A percentile compares a stretch with the other conserved stretches of the same genome.
Conservation (phyloP, 2,329 filamentous ascomycete species). For the Eurotiales sp. region DNA sequence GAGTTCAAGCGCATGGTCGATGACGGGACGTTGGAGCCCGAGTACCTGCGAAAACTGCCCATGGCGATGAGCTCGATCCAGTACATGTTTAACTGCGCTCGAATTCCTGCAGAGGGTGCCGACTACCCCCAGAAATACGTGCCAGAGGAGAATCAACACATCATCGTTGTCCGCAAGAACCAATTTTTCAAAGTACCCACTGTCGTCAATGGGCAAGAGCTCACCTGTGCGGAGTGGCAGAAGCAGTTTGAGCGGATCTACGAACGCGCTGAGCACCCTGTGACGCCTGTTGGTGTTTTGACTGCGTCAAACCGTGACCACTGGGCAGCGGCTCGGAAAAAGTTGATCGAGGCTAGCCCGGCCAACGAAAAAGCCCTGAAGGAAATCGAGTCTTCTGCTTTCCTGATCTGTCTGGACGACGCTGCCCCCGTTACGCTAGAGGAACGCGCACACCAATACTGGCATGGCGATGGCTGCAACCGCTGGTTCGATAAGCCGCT, state of each 20-base stretch:
- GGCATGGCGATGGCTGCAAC: constrained; percentile 95
- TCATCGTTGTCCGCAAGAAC: constrained; percentile 89
- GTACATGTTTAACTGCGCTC: constrained; percentile 97
- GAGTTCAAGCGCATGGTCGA: constrained; percentile 97
- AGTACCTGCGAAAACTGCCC: constrained; percentile 97
- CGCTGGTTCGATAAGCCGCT: constrained; percentile 98
- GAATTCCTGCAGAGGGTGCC: constrained; percentile 74
- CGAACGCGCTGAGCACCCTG: constrained; percentile 63
- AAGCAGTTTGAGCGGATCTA: constrained; percentile 84
- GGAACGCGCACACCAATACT: constrained; percentile 93
- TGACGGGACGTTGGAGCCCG: constrained; percentile 75
- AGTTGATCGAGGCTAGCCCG: constrained; percentile 70
- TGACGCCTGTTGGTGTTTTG: constrained; percentile 73
- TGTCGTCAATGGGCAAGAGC: constrained; percentile 74
- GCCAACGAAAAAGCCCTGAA: constrained; percentile 75
- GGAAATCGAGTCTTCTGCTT: constrained; percentile 82
- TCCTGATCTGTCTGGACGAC: constrained; percentile 90
- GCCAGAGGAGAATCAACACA: constrained; percentile 72
- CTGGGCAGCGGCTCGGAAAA: constrained; percentile 79
- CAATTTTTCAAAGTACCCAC: constrained; percentile 92
- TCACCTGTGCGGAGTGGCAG: constrained; percentile 87
- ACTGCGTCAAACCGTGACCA: constrained; percentile 91
- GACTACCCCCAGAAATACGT: constrained; percentile 83
- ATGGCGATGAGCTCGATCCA: constrained; percentile 98
- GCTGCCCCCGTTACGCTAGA: constrained; percentile 87